Evolutionary conservation across 2,329 filamentous ascomycete species (phyloP).

Genomic region (Elsinoe batatas): DNA sequence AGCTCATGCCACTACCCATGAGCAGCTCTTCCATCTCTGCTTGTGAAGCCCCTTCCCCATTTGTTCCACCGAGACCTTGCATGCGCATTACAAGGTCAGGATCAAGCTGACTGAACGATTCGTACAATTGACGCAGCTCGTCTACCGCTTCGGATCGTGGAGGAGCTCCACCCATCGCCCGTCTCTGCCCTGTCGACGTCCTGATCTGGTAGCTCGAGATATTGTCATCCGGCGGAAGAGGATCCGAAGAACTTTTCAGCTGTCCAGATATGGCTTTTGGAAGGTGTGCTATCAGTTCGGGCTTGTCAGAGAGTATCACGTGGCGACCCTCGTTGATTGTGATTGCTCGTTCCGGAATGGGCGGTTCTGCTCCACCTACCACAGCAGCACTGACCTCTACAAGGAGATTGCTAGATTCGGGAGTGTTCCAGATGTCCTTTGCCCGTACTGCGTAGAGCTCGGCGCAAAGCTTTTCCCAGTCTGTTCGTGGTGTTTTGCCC

Average conservation of each 20-base stretch:
- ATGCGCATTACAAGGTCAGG: conserved; percentile 1
- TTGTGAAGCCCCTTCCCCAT: not conserved
- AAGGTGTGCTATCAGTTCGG: conserved; percentile 58
- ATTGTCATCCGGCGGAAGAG: conserved; percentile 57
- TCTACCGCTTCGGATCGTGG: not conserved
- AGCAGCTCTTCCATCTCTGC: conserved; percentile 7
- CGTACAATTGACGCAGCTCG: not conserved
- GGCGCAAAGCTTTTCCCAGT: conserved; percentile 58
- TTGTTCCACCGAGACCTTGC: not conserved
- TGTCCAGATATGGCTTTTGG: conserved; percentile 55
- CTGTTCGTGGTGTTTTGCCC: conserved; percentile 60
- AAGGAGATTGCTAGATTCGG: conserved; percentile 58
- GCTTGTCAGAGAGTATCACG: conserved; percentile 66
- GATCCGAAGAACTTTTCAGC: conserved; percentile 68
- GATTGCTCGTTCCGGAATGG: conserved; percentile 36
- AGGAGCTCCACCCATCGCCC: not conserved
- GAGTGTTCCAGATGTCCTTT: conserved; percentile 79
- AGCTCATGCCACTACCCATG: conserved; percentile 5
- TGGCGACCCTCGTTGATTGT: conserved; percentile 58
- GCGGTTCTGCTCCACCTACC: conserved; percentile 30
- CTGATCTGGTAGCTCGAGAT: conserved; percentile 20
- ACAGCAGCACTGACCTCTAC: conserved; percentile 55
- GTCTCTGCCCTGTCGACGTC: not conserved
- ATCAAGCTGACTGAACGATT: conserved; percentile 3
- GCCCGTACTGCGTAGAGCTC: conserved; percentile 66